A percentile compares a stretch with the other conserved stretches of the same genome.
Conservation (phyloP, 306 rosid genomes). For the Gastrolobium bilobum region DNA sequence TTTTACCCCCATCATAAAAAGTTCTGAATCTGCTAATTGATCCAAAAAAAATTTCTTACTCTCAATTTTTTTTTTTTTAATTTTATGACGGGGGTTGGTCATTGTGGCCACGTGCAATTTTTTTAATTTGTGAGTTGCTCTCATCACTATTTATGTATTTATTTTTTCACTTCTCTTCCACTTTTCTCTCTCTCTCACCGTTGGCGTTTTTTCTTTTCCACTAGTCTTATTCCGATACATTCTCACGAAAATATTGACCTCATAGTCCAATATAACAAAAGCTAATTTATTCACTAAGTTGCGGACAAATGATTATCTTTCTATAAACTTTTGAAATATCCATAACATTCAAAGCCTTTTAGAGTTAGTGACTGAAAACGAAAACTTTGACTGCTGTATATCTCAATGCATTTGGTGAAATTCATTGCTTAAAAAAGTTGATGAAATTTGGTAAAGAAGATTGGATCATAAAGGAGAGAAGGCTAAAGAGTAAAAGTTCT, state of each 20-base stretch:
- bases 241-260: not conserved
- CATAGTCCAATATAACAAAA: too few relatives aligned
- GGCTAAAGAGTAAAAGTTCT: slow-evolving; percentile 34
- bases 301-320: slow-evolving; percentile 4
- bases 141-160: too few relatives aligned
- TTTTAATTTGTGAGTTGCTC: too few relatives aligned
- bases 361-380: not conserved
- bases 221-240: not conserved
- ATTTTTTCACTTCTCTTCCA: too few relatives aligned
- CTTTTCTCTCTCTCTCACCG: too few relatives aligned
- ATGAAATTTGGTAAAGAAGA: slow-evolving; percentile 12
- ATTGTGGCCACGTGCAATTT: too few relatives aligned
- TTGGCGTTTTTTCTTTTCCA: not conserved
- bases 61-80: too few relatives aligned
- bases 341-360: slow-evolving; percentile 42
- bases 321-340: slow-evolving; percentile 24
- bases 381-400: not conserved
- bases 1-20: too few relatives aligned
- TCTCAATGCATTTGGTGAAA: slow-evolving; percentile 21
- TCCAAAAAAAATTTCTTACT: too few relatives aligned
- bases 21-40: too few relatives aligned
- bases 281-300: not conserved
- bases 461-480: slow-evolving; percentile 32
- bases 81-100: too few relatives aligned
- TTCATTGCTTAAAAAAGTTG: slow-evolving; percentile 35